Evolutionary conservation across 176 grass and related monocot genomes (phyloP).

Genomic region (Otatea glauca): DNA sequence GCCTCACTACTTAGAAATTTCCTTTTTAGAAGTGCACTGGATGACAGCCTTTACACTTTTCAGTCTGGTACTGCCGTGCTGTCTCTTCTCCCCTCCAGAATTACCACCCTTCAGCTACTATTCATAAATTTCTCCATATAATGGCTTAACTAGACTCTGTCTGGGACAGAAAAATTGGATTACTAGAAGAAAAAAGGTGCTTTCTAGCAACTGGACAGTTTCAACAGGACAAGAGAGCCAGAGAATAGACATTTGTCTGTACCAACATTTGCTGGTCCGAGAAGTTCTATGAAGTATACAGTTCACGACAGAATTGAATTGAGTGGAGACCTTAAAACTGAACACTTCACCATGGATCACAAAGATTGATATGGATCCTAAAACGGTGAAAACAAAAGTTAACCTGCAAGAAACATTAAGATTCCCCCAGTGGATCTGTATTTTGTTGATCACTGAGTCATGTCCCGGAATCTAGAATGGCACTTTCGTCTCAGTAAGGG

Average conservation of each 20-base stretch:
- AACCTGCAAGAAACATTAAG: neutral
- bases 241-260: neutral
- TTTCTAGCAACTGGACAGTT: neutral
- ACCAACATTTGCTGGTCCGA: neutral
- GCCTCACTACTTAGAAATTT: neutral
- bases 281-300: neutral
- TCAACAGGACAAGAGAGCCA: neutral
- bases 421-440: neutral
- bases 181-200: neutral
- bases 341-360: neutral
- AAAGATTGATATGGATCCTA: slow-evolving; percentile 4
- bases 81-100: neutral
- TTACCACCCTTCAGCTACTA: neutral
- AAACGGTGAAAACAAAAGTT: neutral
- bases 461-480: neutral
- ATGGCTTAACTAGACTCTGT: neutral
- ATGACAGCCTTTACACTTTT: neutral
- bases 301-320: neutral
- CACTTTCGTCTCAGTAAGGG: neutral
- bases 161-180: neutral
- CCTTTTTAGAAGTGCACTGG: neutral
- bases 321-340: neutral
- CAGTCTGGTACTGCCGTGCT: neutral
- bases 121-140: neutral
- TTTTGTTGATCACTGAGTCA: neutral